Percentiles rank a stretch among this genome's conserved stretches.
Evolutionary conservation across 2,329 filamentous ascomycete genomes (phyloP).

Genomic region (Ophiobolus disseminans): DNA sequence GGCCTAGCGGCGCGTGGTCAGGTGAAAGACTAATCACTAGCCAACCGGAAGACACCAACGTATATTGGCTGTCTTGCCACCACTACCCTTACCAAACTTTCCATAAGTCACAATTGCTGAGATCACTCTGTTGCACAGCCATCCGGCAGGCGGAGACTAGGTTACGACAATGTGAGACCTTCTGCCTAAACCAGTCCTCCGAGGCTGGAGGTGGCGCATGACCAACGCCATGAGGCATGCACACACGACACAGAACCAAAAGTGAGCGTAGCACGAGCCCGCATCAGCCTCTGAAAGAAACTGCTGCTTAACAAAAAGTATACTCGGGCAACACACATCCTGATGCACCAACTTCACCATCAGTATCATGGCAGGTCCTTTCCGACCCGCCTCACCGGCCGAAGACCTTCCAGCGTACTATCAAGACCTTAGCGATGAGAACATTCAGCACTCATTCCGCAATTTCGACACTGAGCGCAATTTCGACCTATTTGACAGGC

Average conservation of each 20-base stretch:
- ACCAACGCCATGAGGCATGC: slow-evolving; percentile 26
- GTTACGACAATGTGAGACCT: slow-evolving; percentile 27
- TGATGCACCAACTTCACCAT: slow-evolving; percentile 1
- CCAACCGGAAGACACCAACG: too few relatives aligned
- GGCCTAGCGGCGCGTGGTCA: too few relatives aligned
- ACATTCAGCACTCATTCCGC: slow-evolving; percentile 52
- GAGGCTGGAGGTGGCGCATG: slow-evolving; percentile 26
- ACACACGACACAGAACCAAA: slow-evolving; percentile 23
- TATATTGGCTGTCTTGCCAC: too few relatives aligned
- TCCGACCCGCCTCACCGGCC: slow-evolving; percentile 35
- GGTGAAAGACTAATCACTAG: too few relatives aligned
- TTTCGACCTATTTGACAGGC: slow-evolving; percentile 54
- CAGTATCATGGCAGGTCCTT: slow-evolving; percentile 32
- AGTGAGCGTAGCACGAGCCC: slow-evolving; percentile 35
- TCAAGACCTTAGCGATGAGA: slow-evolving; percentile 40
- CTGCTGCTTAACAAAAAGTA: not conserved
- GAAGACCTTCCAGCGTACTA: slow-evolving; percentile 47
- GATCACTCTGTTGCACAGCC: slow-evolving; percentile 8
- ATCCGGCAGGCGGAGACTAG: not conserved
- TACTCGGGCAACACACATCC: not conserved
- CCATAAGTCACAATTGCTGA: too few relatives aligned
- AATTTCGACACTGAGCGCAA: slow-evolving; percentile 62
- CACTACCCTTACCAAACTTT: too few relatives aligned
- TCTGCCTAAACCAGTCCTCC: slow-evolving; percentile 23
- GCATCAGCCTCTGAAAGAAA: slow-evolving; percentile 21